Percentiles rank a stretch among this genome's conserved stretches.
phyloP scores from a whole-genome alignment of 768 basidiomycete genomes.

The Rickenella mellea region DNA sequence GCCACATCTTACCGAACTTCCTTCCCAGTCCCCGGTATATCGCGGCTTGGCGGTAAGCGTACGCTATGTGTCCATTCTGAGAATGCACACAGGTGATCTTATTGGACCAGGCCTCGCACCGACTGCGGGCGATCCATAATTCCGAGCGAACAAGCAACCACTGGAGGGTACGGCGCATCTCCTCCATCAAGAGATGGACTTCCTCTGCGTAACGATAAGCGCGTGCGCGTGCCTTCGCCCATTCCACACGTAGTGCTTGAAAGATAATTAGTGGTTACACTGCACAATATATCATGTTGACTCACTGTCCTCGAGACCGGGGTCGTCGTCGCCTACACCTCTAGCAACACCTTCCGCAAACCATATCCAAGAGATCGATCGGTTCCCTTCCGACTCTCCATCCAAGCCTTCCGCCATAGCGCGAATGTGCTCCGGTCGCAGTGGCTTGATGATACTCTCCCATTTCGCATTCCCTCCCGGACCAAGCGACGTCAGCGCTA shows the following conservation, averaged over 20 bases:
- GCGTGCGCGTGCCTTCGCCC: slow-evolving; percentile 11
- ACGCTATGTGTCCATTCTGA: no score
- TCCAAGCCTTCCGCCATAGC: not conserved
- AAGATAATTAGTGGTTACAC: not conserved
- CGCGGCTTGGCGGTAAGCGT: no score
- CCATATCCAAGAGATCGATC: not conserved
- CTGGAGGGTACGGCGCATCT: slow-evolving; percentile 14
- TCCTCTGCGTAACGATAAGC: slow-evolving; percentile 12
- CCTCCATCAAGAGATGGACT: slow-evolving; percentile 14
- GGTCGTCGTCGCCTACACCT: not conserved
- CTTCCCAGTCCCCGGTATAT: no score
- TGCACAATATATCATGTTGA: not conserved
- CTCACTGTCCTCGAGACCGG: not conserved
- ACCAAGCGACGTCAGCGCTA: not conserved
- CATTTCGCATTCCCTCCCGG: not conserved
- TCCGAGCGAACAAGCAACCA: no score
- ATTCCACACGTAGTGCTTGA: slow-evolving; percentile 12
- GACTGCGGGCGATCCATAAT: no score
- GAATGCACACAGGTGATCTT: no score
- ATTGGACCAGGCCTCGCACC: no score
- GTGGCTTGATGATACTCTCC: no score
- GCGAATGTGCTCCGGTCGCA: no score
- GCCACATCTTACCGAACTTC: no score
- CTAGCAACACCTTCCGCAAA: no score
- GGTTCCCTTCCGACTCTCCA: not conserved